Conservation (phyloP, 345 rosid genomes). For the Laguncularia racemosa region DNA sequence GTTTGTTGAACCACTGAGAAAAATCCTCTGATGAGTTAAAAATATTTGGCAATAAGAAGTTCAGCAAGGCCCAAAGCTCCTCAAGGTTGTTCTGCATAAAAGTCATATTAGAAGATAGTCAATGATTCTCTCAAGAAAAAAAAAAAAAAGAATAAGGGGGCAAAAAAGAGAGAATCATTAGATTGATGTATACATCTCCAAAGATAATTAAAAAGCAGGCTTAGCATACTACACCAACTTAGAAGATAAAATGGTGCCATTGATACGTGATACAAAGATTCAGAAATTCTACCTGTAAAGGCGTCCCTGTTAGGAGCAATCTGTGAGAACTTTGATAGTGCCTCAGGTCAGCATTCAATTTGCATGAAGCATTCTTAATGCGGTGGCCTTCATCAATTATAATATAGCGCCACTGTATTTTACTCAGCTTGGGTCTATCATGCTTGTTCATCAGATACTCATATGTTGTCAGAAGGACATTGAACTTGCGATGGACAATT, state of each 20-base stretch:
- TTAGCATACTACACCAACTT: not conserved
- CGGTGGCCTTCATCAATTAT: slow-evolving; percentile 98
- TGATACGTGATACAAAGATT: not conserved
- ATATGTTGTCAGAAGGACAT: slow-evolving; percentile 83
- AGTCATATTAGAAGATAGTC: slow-evolving; percentile 10
- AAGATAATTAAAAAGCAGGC: not conserved
- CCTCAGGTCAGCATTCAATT: slow-evolving; percentile 89
- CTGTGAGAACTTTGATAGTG: slow-evolving; percentile 82
- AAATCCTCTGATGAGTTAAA: slow-evolving; percentile 93
- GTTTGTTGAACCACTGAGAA: slow-evolving; percentile 97
- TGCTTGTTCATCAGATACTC: slow-evolving; percentile 97
- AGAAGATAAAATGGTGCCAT: too few species aligned
- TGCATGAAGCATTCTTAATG: slow-evolving; percentile 95
- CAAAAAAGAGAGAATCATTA: not conserved
- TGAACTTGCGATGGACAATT: slow-evolving; percentile 83
- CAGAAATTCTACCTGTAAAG: slow-evolving; percentile 54
- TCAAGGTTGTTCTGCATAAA: slow-evolving; percentile 77
- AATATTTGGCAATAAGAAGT: slow-evolving; percentile 86
- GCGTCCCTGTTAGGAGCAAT: slow-evolving; percentile 85
- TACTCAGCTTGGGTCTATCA: slow-evolving; percentile 85
- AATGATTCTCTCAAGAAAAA: slow-evolving; percentile 9
- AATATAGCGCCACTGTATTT: slow-evolving; percentile 84
- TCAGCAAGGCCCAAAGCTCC: slow-evolving; percentile 91
- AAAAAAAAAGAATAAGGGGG: slow-evolving; percentile 3
- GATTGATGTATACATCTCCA: too few species aligned